phyloP scores from a whole-genome alignment of 495 filamentous ascomycete species.

The Aspergillus diversus region DNA sequence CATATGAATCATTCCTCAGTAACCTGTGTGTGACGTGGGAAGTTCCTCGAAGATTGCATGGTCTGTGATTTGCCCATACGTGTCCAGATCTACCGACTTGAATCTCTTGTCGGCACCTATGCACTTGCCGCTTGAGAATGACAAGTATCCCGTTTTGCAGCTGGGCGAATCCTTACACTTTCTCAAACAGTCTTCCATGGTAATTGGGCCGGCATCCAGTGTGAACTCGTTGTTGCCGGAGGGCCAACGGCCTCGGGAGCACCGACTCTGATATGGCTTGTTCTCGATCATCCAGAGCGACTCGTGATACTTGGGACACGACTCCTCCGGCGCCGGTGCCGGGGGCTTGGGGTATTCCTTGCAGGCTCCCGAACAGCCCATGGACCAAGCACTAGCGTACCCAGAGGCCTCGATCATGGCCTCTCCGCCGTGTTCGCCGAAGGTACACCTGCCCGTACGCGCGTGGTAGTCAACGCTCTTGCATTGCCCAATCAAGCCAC shows the following conservation, averaged over 20 bases:
- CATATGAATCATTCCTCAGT: too few species aligned
- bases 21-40: too few species aligned
- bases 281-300: background rate
- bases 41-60: too few species aligned
- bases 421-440: background rate
- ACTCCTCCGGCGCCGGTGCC: background rate
- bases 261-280: background rate
- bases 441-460: background rate
- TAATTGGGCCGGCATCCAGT: background rate
- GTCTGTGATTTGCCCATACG: too few species aligned
- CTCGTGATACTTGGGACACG: background rate
- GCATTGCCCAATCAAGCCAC: background rate
- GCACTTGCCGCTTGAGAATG: too few species aligned
- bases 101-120: too few species aligned
- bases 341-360: background rate
- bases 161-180: background rate
- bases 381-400: background rate
- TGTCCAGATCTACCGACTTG: too few species aligned
- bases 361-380: conserved; percentile 1
- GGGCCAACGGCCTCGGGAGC: background rate
- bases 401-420: background rate
- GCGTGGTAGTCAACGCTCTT: conserved; percentile 3
- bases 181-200: background rate
- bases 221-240: background rate
- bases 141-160: too few species aligned